These are phyloP conservation scores for Trichoderma polysporum DNA, from an alignment of 2,329 filamentous ascomycete genomes.

Conservation along the genomic window DNA sequence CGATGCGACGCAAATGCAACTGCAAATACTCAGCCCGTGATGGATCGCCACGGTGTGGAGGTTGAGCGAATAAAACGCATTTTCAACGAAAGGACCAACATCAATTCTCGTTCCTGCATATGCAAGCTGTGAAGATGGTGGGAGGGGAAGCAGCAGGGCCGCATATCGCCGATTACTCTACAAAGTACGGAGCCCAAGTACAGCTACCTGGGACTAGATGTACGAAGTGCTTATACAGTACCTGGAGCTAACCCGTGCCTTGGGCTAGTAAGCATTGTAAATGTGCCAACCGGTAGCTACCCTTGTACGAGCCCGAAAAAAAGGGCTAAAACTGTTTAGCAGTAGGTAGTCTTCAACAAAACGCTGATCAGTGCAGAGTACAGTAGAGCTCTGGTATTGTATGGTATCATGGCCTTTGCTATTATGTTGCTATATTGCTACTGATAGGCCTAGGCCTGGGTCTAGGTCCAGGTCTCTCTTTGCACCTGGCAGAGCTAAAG, in stretches of 20 bases:
- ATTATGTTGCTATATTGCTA: not conserved
- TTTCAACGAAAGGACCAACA: not conserved
- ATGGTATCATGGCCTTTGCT: not conserved
- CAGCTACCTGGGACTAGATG: not conserved
- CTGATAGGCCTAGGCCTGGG: not conserved
- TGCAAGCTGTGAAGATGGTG: not conserved
- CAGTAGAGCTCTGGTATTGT: too few relatives aligned
- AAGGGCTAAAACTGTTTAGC: not conserved
- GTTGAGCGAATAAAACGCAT: conserved; percentile 13
- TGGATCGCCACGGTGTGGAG: not conserved
- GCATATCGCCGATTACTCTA: conserved; percentile 18
- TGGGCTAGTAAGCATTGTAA: too few relatives aligned
- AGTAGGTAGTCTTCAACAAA: not conserved
- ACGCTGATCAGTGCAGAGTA: not conserved
- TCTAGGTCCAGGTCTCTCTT: not conserved
- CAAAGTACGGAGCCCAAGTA: not conserved
- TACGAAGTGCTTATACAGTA: not conserved
- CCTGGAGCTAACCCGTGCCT: too few relatives aligned
- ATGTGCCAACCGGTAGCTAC: too few relatives aligned
- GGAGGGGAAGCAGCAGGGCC: not conserved
- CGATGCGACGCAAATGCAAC: not conserved
- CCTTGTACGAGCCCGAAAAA: too few relatives aligned
- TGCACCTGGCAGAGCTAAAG: not conserved
- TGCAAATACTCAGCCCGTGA: not conserved
- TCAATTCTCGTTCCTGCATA: conserved; percentile 16